Evolutionary conservation across 108 stramenopile species (phyloP), one percentile per base, ranked within the genome.

Genomic region (Cyclotella atomus): DNA sequence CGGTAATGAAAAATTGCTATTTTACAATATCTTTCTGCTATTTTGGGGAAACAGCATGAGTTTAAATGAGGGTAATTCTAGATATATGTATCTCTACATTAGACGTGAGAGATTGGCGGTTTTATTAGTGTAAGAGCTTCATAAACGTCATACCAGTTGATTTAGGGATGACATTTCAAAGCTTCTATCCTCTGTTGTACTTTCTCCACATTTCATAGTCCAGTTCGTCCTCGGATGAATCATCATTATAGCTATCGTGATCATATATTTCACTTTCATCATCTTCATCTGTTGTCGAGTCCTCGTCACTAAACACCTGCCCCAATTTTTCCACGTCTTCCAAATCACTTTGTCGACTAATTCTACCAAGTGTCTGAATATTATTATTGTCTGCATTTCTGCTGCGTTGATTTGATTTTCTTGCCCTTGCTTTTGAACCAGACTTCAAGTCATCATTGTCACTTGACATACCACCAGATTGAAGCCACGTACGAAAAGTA

Each of bases 401-500:
- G 1, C 14, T 57, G 56, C 20, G 29, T 15, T 32, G 12, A 32
- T 30, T 5, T 30, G n/a, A 30, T 41, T 41, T 12, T 41, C n/a
- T n/a, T n/a, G 21, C 1, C 3, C 56, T 7, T 15, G 20, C 1
- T 15, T 32, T 16, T 15, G 15, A 1, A 32, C 29, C 2, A 43
- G 43, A 49, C 55, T 32, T 1, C 71, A 65, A 29, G n/a, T 47
- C 38, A 66, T 72, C 76, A 63, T 65, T 60, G 24, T 52, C 65
- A 23, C 46, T 32, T 19, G 41, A 50, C 64, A 66, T 82, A 3
- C 75, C 75, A 9, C 76, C 75, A 63, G 77, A 52, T 33, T 73
- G 73, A 38, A 84, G 57, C 78, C 68, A 85, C 14, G 30, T 43
- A 61, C 87, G 88, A 56, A 91, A 85, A 49, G 76, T 38, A 27